Percentiles rank a stretch among this genome's conserved stretches.
Conservation (phyloP, 768 basidiomycete genomes). For the Russula earlei region DNA sequence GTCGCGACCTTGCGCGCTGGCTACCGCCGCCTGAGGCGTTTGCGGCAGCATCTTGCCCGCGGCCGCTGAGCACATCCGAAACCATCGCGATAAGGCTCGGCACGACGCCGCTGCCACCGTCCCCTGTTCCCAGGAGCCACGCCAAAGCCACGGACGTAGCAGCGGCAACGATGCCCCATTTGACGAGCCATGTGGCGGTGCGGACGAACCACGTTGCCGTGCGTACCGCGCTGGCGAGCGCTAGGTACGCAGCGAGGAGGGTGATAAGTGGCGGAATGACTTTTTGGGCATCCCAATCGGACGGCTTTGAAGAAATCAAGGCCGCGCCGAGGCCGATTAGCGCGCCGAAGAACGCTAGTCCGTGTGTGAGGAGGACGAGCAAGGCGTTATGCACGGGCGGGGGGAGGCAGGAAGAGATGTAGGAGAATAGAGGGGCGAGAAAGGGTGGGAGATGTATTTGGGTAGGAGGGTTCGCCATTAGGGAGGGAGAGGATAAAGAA, state of each 20-base stretch:
- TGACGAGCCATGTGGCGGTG: slow-evolving; percentile 56
- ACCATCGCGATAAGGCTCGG: slow-evolving; percentile 35
- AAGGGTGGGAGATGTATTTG: slow-evolving; percentile 34
- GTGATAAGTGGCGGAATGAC: slow-evolving; percentile 68
- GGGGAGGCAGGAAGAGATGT: slow-evolving; percentile 46
- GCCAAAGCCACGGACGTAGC: slow-evolving; percentile 44
- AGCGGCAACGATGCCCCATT: slow-evolving; percentile 62
- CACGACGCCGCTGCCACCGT: slow-evolving; percentile 28
- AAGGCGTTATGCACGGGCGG: slow-evolving; percentile 44
- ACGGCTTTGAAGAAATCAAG: slow-evolving; percentile 41
- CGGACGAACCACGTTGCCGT: slow-evolving; percentile 70
- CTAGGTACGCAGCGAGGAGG: slow-evolving; percentile 63
- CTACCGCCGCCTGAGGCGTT: slow-evolving; percentile 9
- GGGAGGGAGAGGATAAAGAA: neutral
- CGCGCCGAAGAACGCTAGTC: slow-evolving; percentile 41
- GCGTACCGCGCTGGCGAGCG: slow-evolving; percentile 67
- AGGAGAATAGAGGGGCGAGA: slow-evolving; percentile 45
- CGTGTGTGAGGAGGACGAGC: slow-evolving; percentile 42
- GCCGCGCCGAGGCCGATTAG: slow-evolving; percentile 39
- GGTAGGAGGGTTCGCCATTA: slow-evolving; percentile 13
- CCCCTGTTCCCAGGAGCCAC: slow-evolving; percentile 39
- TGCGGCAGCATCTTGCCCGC: neutral
- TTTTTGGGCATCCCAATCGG: slow-evolving; percentile 57
- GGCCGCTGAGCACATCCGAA: slow-evolving; percentile 27
- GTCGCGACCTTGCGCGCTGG: slow-evolving; percentile 23